phyloP scores from a whole-genome alignment of 2,329 filamentous ascomycete genomes.

The Teratosphaeria epicoccoides region DNA sequence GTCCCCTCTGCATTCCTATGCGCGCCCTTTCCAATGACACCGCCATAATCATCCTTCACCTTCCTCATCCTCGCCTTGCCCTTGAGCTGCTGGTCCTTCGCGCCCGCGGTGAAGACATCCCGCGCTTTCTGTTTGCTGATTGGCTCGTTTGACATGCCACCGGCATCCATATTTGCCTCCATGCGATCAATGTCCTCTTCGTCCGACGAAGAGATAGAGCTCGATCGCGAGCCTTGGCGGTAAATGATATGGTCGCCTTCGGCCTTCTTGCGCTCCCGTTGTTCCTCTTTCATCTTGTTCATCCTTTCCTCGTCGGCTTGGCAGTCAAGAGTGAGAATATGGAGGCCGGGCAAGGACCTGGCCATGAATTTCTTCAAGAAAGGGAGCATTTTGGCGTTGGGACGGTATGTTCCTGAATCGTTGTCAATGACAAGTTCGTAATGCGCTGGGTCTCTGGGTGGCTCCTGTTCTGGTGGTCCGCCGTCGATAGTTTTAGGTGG shows the following conservation, averaged over 20 bases:
- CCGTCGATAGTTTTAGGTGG: conserved; percentile 40
- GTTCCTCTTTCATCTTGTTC: conserved; percentile 62
- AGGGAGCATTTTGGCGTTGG: conserved; percentile 66
- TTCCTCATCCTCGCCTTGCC: conserved; percentile 4
- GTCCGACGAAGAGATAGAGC: conserved; percentile 45
- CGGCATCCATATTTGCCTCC: conserved; percentile 8
- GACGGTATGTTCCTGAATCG: conserved; percentile 85
- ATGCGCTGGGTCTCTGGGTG: conserved; percentile 43
- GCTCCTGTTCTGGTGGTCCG: conserved; percentile 32
- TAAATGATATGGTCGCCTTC: conserved; percentile 44
- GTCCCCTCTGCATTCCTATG: background rate
- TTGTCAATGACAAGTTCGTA: conserved; percentile 94
- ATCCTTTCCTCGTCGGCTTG: conserved; percentile 60
- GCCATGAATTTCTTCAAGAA: conserved; percentile 60
- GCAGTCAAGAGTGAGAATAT: conserved; percentile 64
- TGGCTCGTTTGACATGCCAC: background rate
- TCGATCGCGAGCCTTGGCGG: conserved; percentile 40
- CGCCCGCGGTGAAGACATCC: background rate
- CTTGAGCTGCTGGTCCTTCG: conserved; percentile 5
- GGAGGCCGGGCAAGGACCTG: conserved; percentile 64
- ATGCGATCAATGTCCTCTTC: conserved; percentile 45
- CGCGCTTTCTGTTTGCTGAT: background rate
- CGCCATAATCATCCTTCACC: conserved; percentile 4
- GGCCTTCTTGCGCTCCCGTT: conserved; percentile 62
- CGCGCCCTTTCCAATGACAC: background rate